Evolutionary conservation across 2,329 filamentous ascomycete genomes (phyloP).

Genomic region (Pseudopithomyces chartarum): DNA sequence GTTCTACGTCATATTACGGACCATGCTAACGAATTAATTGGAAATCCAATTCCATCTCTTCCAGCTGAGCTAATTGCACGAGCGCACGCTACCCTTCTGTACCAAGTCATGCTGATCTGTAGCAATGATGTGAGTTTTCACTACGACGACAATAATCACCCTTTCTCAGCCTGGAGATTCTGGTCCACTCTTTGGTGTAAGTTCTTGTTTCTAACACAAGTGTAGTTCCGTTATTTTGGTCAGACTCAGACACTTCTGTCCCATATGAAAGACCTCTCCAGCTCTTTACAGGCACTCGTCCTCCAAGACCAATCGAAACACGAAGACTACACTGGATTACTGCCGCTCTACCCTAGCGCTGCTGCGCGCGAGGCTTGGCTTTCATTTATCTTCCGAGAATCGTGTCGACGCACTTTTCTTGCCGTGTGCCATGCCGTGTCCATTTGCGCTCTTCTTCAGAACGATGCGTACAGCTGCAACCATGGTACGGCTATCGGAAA

Average conservation of each 20-base stretch:
- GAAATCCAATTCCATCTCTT: constrained; percentile 13
- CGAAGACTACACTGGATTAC: constrained; percentile 20
- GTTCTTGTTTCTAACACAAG: background rate
- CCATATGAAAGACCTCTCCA: constrained; percentile 21
- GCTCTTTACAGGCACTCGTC: constrained; percentile 9
- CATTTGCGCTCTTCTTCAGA: constrained; percentile 26
- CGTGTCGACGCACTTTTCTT: constrained; percentile 57
- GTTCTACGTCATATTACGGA: constrained; percentile 57
- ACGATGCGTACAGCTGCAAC: constrained; percentile 20
- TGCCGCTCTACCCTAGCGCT: constrained; percentile 49
- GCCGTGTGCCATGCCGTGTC: constrained; percentile 53
- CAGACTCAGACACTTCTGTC: constrained; percentile 23
- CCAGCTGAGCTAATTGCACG: constrained; percentile 30
- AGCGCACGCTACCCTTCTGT: constrained; percentile 36
- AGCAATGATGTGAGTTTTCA: constrained; percentile 23
- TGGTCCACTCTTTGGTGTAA: background rate
- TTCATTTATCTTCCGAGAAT: constrained; percentile 60
- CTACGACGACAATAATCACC: no score
- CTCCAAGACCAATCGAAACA: constrained; percentile 4
- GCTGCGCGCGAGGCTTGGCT: constrained; percentile 52
- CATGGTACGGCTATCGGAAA: constrained; percentile 13
- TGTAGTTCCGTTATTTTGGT: constrained; percentile 20
- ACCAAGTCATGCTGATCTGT: constrained; percentile 35
- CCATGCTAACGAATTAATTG: constrained; percentile 52
- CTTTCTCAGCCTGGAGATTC: no score